Evolutionary conservation across 2,329 filamentous ascomycete genomes (phyloP), one percentile per base, ranked within the genome.

Genomic region (Xylaria sp.): DNA sequence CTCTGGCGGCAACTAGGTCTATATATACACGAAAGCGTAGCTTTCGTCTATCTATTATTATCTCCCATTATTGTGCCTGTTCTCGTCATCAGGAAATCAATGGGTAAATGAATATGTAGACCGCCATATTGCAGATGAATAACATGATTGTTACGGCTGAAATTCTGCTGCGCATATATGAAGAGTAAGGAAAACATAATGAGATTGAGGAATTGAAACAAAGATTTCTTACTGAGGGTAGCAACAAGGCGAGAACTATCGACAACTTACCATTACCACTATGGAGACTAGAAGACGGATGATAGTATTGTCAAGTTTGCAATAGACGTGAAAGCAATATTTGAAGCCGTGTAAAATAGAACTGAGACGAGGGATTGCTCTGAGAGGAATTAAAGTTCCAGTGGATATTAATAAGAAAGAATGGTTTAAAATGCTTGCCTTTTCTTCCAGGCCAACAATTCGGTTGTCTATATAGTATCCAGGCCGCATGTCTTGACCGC

Each of bases 111-210:
- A n/a, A n/a, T n/a, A n/a, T n/a, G n/a, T n/a, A n/a, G n/a, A n/a
- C n/a, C n/a, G n/a, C n/a, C n/a, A n/a, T n/a, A n/a, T n/a, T n/a
- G n/a, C n/a, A n/a, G n/a, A n/a, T n/a, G n/a, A n/a, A n/a, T n/a
- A n/a, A n/a, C n/a, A n/a, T n/a, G 9, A 36, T 67, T 52, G 56
- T 48, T 34, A 64, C 64, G 15, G 64, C 56, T 4, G 59, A 69
- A 10, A 53, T 69, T 6, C 15, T 69, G 20, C 50, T 56, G n/a
- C 56, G 50, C 13, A 69, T 69, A 63, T 67, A 64, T 48, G 63
- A 63, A n/a, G 52, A 66, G 15, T 63, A 66, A 52, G 63, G 58
- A 10, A 66, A 34, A 28, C 20, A 4, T 25, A 25, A 10, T 15
- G 64, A 66, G 9, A 56, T 66, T 15, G 43, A 46, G 18, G 63